Evolutionary conservation across 2,329 filamentous ascomycete species (phyloP).

Genomic region (Sporothrix protearum): DNA sequence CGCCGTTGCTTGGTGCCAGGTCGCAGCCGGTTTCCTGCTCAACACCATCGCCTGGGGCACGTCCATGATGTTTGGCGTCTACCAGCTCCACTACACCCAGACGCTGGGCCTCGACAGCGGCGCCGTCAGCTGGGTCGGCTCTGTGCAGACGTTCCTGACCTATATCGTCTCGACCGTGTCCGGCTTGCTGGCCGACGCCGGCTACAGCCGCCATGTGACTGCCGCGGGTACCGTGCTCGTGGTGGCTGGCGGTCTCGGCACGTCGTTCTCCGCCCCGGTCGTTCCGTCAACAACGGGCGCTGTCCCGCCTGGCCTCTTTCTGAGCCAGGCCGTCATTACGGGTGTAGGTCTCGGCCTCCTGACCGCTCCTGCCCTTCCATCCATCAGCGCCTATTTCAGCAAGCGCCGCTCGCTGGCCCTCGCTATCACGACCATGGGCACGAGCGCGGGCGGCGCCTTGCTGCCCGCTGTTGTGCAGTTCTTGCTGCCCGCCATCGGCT

Average conservation of each 20-base stretch:
- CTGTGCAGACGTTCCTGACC: conserved; percentile 49
- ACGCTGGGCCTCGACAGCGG: conserved; percentile 35
- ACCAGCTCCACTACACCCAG: conserved; percentile 45
- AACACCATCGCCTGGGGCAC: conserved; percentile 52
- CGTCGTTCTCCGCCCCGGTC: conserved; percentile 49
- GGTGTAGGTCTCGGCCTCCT: conserved; percentile 55
- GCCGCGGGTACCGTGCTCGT: conserved; percentile 41
- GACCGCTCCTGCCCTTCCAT: conserved; percentile 50
- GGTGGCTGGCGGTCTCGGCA: conserved; percentile 48
- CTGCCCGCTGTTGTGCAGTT: conserved; percentile 58
- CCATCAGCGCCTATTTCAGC: conserved; percentile 58
- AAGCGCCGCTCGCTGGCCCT: conserved; percentile 56
- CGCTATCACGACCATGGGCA: conserved; percentile 57
- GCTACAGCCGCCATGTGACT: conserved; percentile 44
- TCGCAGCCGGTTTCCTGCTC: conserved; percentile 46
- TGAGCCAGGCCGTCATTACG: conserved; percentile 53
- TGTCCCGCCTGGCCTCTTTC: conserved; percentile 37
- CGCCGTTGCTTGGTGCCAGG: conserved; percentile 48
- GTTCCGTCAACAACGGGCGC: conserved; percentile 30
- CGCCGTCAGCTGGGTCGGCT: conserved; percentile 50
- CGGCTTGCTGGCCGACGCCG: conserved; percentile 50
- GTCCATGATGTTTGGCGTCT: conserved; percentile 48
- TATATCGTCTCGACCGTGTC: conserved; percentile 48
- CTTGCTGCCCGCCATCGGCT: conserved; percentile 59
- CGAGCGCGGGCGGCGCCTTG: conserved; percentile 59